Conservation (phyloP, 495 filamentous ascomycete genomes). For the Cudoniella acicularis region DNA sequence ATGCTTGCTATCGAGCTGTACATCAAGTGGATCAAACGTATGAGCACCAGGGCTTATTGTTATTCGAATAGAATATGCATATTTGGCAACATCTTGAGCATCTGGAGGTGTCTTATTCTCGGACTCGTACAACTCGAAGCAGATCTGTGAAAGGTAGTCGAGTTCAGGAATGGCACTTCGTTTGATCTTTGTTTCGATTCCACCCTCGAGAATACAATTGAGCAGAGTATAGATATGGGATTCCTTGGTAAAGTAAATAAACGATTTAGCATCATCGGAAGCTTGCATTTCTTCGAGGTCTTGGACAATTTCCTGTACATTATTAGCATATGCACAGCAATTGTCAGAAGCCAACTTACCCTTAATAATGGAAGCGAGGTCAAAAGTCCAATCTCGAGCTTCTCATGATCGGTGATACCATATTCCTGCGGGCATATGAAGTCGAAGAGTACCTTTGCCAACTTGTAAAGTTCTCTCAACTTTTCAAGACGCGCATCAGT, state of each 20-base stretch:
- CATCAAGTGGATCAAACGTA: constrained; percentile 90
- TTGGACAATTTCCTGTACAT: constrained; percentile 71
- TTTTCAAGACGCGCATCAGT: constrained; percentile 80
- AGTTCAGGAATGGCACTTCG: constrained; percentile 92
- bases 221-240: constrained; percentile 97
- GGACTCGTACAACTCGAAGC: constrained; percentile 95
- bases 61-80: constrained; percentile 92
- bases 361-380: constrained; percentile 89
- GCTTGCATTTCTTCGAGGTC: constrained; percentile 98
- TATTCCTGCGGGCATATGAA: constrained; percentile 99
- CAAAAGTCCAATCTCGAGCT: constrained; percentile 93
- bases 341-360: constrained; percentile 7
- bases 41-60: constrained; percentile 95
- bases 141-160: constrained; percentile 96
- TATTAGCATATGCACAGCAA: neutral
- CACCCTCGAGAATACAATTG: constrained; percentile 96
- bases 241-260: constrained; percentile 99
- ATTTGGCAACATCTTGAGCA: constrained; percentile 39
- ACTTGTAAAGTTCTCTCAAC: constrained; percentile 83
- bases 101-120: constrained; percentile 60
- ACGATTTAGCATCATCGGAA: constrained; percentile 85
- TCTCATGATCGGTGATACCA: constrained; percentile 88
- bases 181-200: constrained; percentile 85
- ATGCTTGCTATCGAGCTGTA: constrained; percentile 92
- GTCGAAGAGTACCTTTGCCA: constrained; percentile 94